Conservation (phyloP, 257 asterid species). For the Solanum chilense region DNA sequence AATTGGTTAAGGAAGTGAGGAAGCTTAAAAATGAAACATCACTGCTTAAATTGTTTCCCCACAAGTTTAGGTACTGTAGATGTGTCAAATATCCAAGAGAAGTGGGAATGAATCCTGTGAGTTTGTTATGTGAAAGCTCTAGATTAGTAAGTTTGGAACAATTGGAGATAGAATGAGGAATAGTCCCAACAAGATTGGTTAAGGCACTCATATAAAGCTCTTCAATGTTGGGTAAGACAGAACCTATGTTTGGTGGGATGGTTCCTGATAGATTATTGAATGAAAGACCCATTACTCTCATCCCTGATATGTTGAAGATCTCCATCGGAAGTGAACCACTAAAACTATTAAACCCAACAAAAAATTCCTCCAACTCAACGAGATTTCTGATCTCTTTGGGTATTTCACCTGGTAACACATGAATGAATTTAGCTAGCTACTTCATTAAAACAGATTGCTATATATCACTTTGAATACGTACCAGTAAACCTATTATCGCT, state of each 20-base stretch:
- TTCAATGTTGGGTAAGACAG: background rate
- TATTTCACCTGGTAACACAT: background rate
- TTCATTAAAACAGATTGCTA: too few species aligned
- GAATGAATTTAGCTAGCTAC: too few species aligned
- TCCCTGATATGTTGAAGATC: background rate
- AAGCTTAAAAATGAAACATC: background rate
- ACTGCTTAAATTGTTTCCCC: too few species aligned
- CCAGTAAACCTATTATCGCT: background rate
- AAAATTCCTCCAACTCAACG: background rate
- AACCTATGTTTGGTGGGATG: background rate
- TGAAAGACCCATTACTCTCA: rapidly evolving
- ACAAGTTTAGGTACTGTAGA: background rate
- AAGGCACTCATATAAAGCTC: rapidly evolving
- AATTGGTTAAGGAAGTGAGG: background rate
- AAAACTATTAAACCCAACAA: background rate
- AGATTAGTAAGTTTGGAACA: constrained; percentile 1
- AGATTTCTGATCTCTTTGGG: too few species aligned
- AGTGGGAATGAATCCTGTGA: background rate
- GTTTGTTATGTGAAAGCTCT: background rate
- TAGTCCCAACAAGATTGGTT: background rate
- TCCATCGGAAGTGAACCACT: background rate
- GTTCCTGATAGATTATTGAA: background rate
- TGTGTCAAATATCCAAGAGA: background rate
- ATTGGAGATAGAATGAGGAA: background rate
- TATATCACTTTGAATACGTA: background rate